Evolutionary conservation across 2,329 filamentous ascomycete genomes (phyloP).

Genomic region (Alternaria arborescens): DNA sequence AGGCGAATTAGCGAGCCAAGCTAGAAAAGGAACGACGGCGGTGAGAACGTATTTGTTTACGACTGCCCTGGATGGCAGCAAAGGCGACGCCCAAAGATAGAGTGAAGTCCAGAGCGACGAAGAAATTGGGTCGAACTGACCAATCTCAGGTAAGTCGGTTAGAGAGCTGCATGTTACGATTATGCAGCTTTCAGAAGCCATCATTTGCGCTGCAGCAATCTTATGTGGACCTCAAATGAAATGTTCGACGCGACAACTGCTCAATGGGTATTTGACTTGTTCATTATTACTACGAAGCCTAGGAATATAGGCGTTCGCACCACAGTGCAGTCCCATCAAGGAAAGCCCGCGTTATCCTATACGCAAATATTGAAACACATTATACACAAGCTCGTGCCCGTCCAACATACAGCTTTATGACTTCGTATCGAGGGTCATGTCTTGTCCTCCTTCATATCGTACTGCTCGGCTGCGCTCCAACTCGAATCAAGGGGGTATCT

Average conservation of each 20-base stretch:
- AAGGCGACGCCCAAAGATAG: not conserved
- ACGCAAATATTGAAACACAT: constrained; percentile 37
- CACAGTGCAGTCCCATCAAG: constrained; percentile 32
- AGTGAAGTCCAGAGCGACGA: not conserved
- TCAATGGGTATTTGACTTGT: constrained; percentile 30
- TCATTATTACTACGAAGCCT: constrained; percentile 45
- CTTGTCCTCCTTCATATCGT: constrained; percentile 10
- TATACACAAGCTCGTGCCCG: constrained; percentile 33
- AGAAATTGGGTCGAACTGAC: not conserved
- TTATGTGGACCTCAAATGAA: not conserved
- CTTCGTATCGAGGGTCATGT: constrained; percentile 15
- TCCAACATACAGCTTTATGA: constrained; percentile 9
- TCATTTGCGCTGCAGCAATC: not conserved
- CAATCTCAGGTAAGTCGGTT: not conserved
- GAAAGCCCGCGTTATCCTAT: constrained; percentile 21
- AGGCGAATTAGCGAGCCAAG: not conserved
- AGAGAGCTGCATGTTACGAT: fast-evolving
- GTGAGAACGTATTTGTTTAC: not conserved
- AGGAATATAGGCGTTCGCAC: constrained; percentile 37
- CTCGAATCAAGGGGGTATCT: constrained; percentile 25
- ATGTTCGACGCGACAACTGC: not conserved
- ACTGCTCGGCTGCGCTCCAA: constrained; percentile 12
- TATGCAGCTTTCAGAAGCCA: not conserved
- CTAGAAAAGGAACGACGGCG: not conserved
- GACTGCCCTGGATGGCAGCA: not conserved